These are phyloP conservation scores for Ascochyta lentis DNA, from an alignment of 2,329 filamentous ascomycete species.

Conservation along the genomic window DNA sequence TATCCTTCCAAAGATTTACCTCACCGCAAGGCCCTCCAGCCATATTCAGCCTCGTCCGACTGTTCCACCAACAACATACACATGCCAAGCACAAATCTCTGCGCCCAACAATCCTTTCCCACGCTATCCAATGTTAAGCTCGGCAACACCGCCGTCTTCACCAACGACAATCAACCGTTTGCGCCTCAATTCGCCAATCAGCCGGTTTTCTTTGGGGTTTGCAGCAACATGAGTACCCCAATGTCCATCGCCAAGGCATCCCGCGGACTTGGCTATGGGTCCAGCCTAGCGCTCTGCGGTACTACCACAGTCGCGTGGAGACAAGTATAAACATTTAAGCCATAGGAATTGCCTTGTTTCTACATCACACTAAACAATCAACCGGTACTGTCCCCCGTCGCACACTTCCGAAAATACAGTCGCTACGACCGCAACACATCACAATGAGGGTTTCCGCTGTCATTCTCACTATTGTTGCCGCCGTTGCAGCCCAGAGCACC, in stretches of 20 bases:
- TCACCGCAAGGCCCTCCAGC: neutral
- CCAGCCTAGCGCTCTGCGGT: slow-evolving; percentile 10
- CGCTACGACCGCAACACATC: neutral
- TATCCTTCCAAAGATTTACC: neutral
- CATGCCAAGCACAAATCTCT: slow-evolving; percentile 4
- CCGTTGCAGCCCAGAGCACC: slow-evolving; percentile 26
- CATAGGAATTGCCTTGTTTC: slow-evolving; percentile 1
- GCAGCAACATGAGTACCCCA: slow-evolving; percentile 31
- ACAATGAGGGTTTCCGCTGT: slow-evolving; percentile 31
- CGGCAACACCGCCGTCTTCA: neutral
- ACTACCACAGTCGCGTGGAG: neutral
- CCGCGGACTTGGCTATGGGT: slow-evolving; percentile 34
- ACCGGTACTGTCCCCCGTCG: neutral
- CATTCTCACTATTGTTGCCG: slow-evolving; percentile 21
- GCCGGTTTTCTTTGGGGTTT: slow-evolving; percentile 13
- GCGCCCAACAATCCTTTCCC: neutral
- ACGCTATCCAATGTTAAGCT: neutral
- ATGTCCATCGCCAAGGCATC: slow-evolving; percentile 35
- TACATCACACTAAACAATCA: slow-evolving; percentile 11
- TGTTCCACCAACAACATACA: neutral
- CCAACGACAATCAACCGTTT: neutral
- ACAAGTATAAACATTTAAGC: slow-evolving; percentile 21
- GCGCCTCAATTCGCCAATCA: neutral
- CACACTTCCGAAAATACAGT: neutral
- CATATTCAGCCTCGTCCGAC: neutral